Evolutionary conservation across 1,284 basidiomycete genomes (phyloP).

Genomic region (Ustilago trichophora): DNA sequence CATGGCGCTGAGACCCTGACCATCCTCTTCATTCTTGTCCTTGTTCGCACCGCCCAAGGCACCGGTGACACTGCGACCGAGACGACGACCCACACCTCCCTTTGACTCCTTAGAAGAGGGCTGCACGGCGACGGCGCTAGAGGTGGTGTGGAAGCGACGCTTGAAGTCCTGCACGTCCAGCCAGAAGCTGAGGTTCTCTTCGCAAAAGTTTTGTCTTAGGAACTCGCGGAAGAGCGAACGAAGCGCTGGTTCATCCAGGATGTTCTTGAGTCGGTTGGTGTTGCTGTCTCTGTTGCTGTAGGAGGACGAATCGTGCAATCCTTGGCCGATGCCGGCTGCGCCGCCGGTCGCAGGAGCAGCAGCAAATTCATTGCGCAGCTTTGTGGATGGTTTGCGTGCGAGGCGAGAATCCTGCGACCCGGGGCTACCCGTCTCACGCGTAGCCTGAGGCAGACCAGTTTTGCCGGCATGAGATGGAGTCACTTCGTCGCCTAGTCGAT

Average conservation of each 20-base stretch:
- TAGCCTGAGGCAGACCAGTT: neutral
- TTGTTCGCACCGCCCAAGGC: conserved; percentile 62
- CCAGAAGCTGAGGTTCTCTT: conserved; percentile 98
- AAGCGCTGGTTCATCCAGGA: conserved; percentile 90
- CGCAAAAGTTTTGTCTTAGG: conserved; percentile 91
- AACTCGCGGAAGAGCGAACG: conserved; percentile 93
- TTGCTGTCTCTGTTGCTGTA: conserved; percentile 74
- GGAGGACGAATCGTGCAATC: conserved; percentile 40
- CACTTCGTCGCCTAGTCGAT: conserved; percentile 9
- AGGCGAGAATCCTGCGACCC: conserved; percentile 72
- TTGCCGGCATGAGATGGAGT: neutral
- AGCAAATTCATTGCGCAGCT: conserved; percentile 69
- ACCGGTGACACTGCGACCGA: conserved; percentile 70
- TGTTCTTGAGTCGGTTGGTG: conserved; percentile 89
- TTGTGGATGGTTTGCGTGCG: conserved; percentile 79
- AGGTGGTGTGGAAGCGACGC: conserved; percentile 92
- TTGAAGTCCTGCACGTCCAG: conserved; percentile 97
- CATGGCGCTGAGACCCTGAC: conserved; percentile 73
- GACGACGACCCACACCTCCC: conserved; percentile 69
- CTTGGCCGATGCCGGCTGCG: conserved; percentile 26
- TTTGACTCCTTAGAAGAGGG: conserved; percentile 16
- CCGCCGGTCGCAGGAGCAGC: conserved; percentile 1
- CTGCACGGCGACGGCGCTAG: conserved; percentile 79
- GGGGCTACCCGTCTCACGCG: conserved; percentile 25
- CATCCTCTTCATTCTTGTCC: conserved; percentile 28